Percentiles rank a stretch among this genome's conserved stretches.
Evolutionary conservation across 1,284 basidiomycete genomes (phyloP).

Genomic region (Peniophora sp.): DNA sequence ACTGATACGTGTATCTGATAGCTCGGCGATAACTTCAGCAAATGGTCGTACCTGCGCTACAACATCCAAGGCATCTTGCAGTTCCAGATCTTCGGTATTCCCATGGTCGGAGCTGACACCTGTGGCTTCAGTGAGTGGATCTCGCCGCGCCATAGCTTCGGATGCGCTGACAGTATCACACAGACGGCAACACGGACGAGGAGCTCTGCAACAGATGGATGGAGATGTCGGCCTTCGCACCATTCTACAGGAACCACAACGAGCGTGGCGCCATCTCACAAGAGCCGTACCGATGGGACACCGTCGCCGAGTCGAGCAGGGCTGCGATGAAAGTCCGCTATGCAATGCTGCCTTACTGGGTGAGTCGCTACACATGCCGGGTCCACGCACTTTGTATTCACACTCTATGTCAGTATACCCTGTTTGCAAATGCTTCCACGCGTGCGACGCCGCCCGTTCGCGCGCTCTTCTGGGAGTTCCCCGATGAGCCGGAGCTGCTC

Average conservation of each 20-base stretch:
- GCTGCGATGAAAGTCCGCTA: slow-evolving; percentile 66
- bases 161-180: background rate
- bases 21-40: slow-evolving; percentile 69
- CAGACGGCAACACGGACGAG: slow-evolving; percentile 67
- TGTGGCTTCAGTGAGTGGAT: slow-evolving; percentile 60
- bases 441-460: slow-evolving; percentile 61
- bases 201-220: slow-evolving; percentile 81
- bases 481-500: slow-evolving; percentile 58
- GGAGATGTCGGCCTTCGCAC: slow-evolving; percentile 69
- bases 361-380: slow-evolving; percentile 19
- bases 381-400: slow-evolving; percentile 1
- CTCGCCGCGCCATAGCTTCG: background rate
- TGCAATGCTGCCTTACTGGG: slow-evolving; percentile 68
- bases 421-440: slow-evolving; percentile 63
- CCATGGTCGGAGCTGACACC: slow-evolving; percentile 70
- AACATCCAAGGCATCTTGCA: slow-evolving; percentile 63
- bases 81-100: slow-evolving; percentile 72
- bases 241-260: slow-evolving; percentile 71
- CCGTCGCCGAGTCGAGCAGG: slow-evolving; percentile 63
- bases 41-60: slow-evolving; percentile 55
- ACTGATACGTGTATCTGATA: slow-evolving; percentile 15
- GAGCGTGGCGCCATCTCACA: slow-evolving; percentile 52
- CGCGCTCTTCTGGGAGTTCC: slow-evolving; percentile 74
- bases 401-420: slow-evolving; percentile 43
- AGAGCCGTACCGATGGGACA: slow-evolving; percentile 72